These are phyloP conservation scores for Dendrobium officinale DNA, from an alignment of 106 monocot genomes.

Conservation along the genomic window DNA sequence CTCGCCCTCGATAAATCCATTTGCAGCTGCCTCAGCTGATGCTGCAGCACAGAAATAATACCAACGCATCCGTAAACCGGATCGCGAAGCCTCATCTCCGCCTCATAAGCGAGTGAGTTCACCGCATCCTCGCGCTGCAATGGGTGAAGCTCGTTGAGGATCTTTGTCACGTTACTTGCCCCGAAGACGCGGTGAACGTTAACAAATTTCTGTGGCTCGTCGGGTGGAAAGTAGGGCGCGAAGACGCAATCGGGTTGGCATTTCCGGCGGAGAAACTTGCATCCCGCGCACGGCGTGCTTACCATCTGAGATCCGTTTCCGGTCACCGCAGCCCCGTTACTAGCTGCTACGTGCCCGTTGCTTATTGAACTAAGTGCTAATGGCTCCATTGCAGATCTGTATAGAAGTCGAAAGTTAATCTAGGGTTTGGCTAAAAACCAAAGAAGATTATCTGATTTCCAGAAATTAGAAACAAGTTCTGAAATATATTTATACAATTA, in stretches of 20 bases:
- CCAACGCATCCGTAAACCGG: constrained; percentile 90
- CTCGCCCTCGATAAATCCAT: constrained; percentile 53
- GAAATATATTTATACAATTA: background rate
- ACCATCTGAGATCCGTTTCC: background rate
- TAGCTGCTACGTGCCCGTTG: background rate
- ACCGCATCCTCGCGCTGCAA: constrained; percentile 77
- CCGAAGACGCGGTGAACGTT: constrained; percentile 91
- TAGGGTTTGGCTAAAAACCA: background rate
- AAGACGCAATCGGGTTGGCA: constrained; percentile 96
- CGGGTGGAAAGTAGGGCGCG: constrained; percentile 93
- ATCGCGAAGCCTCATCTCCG: constrained; percentile 71
- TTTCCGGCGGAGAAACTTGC: constrained; percentile 92
- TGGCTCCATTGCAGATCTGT: constrained; percentile 1
- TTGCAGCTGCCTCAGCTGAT: constrained; percentile 74
- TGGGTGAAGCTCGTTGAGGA: constrained; percentile 68
- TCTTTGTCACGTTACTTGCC: constrained; percentile 86
- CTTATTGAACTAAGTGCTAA: background rate
- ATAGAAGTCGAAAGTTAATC: background rate
- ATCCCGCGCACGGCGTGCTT: constrained; percentile 78
- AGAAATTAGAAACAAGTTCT: background rate
- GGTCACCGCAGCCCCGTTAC: background rate
- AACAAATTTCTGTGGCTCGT: constrained; percentile 83
- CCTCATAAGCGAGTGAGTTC: constrained; percentile 85
- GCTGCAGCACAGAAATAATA: constrained; percentile 82
- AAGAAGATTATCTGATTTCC: no score